Evolutionary conservation across 192 early-diverging fungal species (phyloP).

Genomic region (Lunasporangiospora selenospora): DNA sequence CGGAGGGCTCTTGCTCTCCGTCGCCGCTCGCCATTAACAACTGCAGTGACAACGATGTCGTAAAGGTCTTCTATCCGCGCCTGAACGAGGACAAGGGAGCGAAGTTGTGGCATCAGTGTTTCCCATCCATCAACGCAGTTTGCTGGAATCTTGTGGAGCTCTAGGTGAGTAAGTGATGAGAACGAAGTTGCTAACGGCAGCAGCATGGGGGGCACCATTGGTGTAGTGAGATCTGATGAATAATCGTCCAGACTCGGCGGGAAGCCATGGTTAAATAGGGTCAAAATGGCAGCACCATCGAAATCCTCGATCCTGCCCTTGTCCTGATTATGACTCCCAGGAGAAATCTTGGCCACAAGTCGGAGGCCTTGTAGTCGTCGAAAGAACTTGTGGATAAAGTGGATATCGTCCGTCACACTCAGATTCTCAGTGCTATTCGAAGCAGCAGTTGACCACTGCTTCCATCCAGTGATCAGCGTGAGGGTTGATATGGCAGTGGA

Average conservation of each 20-base stretch:
- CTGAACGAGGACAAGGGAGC: constrained; percentile 49
- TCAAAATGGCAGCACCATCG: constrained; percentile 21
- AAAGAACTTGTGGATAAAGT: constrained; percentile 56
- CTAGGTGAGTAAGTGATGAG: constrained; percentile 51
- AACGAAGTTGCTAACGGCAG: constrained; percentile 48
- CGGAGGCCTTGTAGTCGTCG: constrained; percentile 48
- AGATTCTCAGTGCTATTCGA: constrained; percentile 12
- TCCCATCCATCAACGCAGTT: constrained; percentile 56
- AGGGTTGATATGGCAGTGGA: constrained; percentile 51
- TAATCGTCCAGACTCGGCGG: not conserved
- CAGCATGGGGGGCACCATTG: constrained; percentile 11
- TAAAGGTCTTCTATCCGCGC: constrained; percentile 54
- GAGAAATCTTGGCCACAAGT: constrained; percentile 41
- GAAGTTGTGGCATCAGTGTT: constrained; percentile 42
- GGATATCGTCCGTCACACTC: constrained; percentile 54
- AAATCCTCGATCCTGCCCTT: constrained; percentile 43
- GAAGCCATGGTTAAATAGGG: constrained; percentile 23
- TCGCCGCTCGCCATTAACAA: constrained; percentile 42
- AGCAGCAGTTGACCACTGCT: constrained; percentile 49
- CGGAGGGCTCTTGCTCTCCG: constrained; percentile 12
- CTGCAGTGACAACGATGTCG: constrained; percentile 51
- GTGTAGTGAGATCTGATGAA: not conserved
- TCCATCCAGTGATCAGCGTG: constrained; percentile 51
- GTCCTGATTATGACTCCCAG: constrained; percentile 18
- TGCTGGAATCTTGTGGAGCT: constrained; percentile 55